Percentiles rank a stretch among this genome's conserved stretches.
phyloP scores from a whole-genome alignment of 495 filamentous ascomycete species.

The Daldinia grandis region DNA sequence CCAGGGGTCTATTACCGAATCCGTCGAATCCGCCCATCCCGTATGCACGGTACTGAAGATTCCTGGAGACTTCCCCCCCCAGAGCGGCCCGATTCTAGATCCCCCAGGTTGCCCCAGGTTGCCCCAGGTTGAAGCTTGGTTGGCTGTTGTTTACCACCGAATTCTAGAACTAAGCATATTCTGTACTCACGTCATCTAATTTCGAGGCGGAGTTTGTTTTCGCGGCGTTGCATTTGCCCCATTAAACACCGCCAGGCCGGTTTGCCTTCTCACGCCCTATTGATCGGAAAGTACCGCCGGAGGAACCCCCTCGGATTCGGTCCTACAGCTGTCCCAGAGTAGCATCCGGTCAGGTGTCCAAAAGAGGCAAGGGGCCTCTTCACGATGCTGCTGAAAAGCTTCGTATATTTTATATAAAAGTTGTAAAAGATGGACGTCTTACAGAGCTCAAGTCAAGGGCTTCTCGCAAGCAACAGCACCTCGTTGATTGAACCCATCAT shows the following conservation, averaged over 20 bases:
- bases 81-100: constrained; percentile 42
- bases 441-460: constrained; percentile 22
- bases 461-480: constrained; percentile 41
- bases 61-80: constrained; percentile 21
- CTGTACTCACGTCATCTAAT: constrained; percentile 31
- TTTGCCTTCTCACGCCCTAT: constrained; percentile 13
- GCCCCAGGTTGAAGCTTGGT: constrained; percentile 17
- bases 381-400: constrained; percentile 32
- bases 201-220: constrained; percentile 9
- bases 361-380: constrained; percentile 29
- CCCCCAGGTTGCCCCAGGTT: constrained; percentile 2
- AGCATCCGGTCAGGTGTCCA: constrained; percentile 28
- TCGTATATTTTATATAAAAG: constrained; percentile 36
- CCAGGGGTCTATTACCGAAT: constrained; percentile 34
- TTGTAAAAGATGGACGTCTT: constrained; percentile 40
- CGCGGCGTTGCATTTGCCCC: constrained; percentile 26
- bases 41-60: constrained; percentile 26
- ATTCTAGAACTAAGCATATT: constrained; percentile 14
- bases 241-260: constrained; percentile 22
- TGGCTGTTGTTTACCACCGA: constrained; percentile 12
- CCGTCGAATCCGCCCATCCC: constrained; percentile 20
- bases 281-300: constrained; percentile 35
- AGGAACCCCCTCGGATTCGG: constrained; percentile 30
- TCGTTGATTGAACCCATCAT: constrained; percentile 53
- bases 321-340: constrained; percentile 31